A percentile compares a stretch with the other conserved stretches of the same genome.
phyloP scores from a whole-genome alignment of 441 rosid genomes.

The Monsonia emarginata region DNA sequence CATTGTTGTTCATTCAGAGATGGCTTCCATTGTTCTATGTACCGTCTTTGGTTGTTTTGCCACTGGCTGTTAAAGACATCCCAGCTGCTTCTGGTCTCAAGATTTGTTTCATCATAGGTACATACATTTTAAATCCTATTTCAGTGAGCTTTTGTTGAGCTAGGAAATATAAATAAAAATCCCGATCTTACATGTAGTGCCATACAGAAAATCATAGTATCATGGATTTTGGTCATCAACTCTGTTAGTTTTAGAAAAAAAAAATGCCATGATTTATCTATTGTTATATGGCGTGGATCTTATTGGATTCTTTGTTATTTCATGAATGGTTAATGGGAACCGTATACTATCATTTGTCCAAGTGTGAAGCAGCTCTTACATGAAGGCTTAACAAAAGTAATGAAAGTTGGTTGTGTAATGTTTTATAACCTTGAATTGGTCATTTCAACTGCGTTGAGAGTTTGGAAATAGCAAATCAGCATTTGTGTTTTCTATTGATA shows the following conservation, averaged over 20 bases:
- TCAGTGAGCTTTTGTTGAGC: background rate
- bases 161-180: too few species aligned
- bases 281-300: background rate
- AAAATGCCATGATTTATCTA: too few species aligned
- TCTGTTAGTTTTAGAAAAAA: too few species aligned
- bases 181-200: too few species aligned
- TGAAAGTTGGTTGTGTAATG: background rate
- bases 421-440: background rate
- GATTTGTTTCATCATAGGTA: slow-evolving; percentile 76
- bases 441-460: background rate
- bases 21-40: slow-evolving; percentile 97
- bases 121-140: background rate
- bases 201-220: background rate
- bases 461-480: background rate
- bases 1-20: slow-evolving; percentile 73
- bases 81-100: slow-evolving; percentile 87
- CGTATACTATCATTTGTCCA: too few species aligned
- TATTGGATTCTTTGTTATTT: background rate
- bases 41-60: slow-evolving; percentile 82
- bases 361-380: too few species aligned
- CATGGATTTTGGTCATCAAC: background rate
- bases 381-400: too few species aligned
- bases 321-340: too few species aligned
- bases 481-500: background rate
- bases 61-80: slow-evolving; percentile 78